Evolutionary conservation across 768 basidiomycete species (phyloP).

Genomic region (Russula sp.): DNA sequence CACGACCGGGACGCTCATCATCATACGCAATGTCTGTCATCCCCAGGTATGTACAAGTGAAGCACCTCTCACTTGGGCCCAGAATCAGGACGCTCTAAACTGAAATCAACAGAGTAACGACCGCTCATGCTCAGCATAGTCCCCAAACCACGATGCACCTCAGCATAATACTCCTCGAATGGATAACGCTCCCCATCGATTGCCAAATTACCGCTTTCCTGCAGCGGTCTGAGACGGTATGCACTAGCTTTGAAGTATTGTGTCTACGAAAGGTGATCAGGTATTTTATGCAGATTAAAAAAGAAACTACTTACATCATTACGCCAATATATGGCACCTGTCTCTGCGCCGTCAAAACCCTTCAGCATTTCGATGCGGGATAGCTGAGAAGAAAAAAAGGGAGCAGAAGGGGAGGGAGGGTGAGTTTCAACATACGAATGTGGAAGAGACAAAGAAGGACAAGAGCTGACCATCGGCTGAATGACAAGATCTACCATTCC

Average conservation of each 20-base stretch:
- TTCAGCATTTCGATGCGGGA: conserved; percentile 51
- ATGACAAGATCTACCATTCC: conserved; percentile 70
- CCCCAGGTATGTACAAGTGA: not conserved
- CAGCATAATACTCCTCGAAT: conserved; percentile 72
- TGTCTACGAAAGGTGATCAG: conserved; percentile 44
- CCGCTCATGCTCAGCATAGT: conserved; percentile 64
- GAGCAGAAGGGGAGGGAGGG: not conserved
- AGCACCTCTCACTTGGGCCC: not conserved
- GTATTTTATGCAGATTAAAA: not conserved
- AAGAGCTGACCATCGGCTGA: conserved; percentile 54
- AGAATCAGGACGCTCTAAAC: conserved; percentile 8
- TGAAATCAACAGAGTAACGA: conserved; percentile 56
- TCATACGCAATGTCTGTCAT: not conserved
- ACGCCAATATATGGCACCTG: conserved; percentile 62
- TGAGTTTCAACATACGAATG: conserved; percentile 7
- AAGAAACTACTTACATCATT: conserved; percentile 45
- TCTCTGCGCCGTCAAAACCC: conserved; percentile 57
- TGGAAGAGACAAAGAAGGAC: conserved; percentile 20
- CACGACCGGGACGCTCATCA: not conserved
- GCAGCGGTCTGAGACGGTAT: conserved; percentile 65
- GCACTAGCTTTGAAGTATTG: conserved; percentile 71
- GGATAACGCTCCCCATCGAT: conserved; percentile 80
- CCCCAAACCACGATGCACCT: conserved; percentile 66
- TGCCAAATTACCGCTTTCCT: conserved; percentile 52
- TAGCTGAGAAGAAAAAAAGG: conserved; percentile 37